Evolutionary conservation across 495 filamentous ascomycete species (phyloP), one percentile per base, ranked within the genome.

Genomic region (Aspergillus sclerotiicarbonarius): DNA sequence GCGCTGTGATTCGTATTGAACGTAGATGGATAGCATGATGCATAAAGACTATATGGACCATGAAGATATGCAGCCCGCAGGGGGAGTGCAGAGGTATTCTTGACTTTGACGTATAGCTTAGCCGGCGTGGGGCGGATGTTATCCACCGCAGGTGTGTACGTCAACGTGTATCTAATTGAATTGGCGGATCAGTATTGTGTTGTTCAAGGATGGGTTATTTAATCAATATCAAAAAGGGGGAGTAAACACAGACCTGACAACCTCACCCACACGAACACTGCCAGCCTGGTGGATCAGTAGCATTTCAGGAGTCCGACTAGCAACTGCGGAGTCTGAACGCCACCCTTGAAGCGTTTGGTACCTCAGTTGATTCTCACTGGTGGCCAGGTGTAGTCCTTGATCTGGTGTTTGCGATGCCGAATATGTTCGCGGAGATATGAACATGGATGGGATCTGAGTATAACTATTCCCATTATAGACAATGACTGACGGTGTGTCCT

Each of bases 41-140:
- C 84, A 61, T 91, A 90, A 8, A 98, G 80, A 1, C 86, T 96
- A 70, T 98, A 98, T 2, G 94, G 94, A 0, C 94, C 94, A 72
- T 96, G 94, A 41, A 98, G 84, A 67, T 96, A 98, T 37, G 94
- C 94, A 48, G 94, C 94, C 62, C 94, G 90, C 12, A 98, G 78
- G 4, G 94, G 87, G 56, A 93, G 89, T 13, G 92, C 86, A 19
- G 90, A 92, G n/a, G 88, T 90, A 64, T 98, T 98, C 65, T 88
- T 91, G 68, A 98, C 85, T 59, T 87, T 89, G 41, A 98, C 84
- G 69, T 91, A 82, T 31, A 98, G 82, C 57, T 84, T 73, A 45
- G 84, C 71, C 8, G 93, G 93, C 20, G 89, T 83, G 3, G 94
- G 95, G 7, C 92, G 84, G 62, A 96, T 91, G 55, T 87, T 89